Evolutionary conservation across 2,329 filamentous ascomycete species (phyloP).

Genomic region (Fusarium abutilonis): DNA sequence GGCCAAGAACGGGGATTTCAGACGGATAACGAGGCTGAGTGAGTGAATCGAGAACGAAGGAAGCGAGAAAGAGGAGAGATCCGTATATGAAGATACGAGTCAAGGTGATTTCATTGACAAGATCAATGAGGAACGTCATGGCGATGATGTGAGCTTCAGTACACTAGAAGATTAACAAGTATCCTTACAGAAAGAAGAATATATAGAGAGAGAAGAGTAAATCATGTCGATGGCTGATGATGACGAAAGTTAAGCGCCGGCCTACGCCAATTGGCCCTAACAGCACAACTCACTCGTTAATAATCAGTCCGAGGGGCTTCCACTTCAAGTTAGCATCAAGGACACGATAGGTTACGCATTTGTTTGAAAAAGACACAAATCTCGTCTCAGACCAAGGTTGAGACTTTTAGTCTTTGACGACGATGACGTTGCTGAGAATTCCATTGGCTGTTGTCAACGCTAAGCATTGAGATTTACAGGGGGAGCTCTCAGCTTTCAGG

Average conservation of each 20-base stretch:
- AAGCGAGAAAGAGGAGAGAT: conserved; percentile 49
- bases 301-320: not conserved
- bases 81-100: conserved; percentile 44
- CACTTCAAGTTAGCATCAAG: not conserved
- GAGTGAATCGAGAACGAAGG: conserved; percentile 54
- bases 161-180: too few species aligned
- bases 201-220: not conserved
- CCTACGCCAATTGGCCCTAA: too few species aligned
- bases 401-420: not conserved
- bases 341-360: not conserved
- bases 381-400: conserved; percentile 21
- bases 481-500: conserved; percentile 1
- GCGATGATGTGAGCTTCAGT: not conserved
- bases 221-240: not conserved
- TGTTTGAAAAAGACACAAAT: conserved; percentile 7
- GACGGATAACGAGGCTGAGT: conserved; percentile 53
- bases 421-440: conserved; percentile 16
- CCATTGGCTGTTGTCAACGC: conserved; percentile 8
- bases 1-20: conserved; percentile 55
- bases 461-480: conserved; percentile 7
- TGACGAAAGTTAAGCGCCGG: not conserved
- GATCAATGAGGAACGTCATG: conserved; percentile 20
- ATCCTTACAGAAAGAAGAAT: not conserved
- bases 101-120: conserved; percentile 47
- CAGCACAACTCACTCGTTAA: not conserved